Evolutionary conservation across 768 basidiomycete species (phyloP).

Genomic region (Boletus subcaerulescens): DNA sequence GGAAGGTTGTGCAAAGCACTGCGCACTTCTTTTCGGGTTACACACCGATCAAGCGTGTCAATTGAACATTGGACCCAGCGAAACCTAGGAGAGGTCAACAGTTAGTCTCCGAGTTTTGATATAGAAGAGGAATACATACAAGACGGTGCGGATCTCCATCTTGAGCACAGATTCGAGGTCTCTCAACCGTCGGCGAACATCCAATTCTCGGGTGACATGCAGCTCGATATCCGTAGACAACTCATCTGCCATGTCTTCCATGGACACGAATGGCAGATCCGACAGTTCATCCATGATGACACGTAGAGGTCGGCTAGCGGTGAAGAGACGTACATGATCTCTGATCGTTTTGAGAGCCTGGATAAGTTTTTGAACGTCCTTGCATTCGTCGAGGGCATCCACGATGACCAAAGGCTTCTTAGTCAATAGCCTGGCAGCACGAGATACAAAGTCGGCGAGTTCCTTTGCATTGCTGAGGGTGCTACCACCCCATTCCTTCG

Average conservation of each 20-base stretch:
- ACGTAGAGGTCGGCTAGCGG: not conserved
- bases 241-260: not conserved
- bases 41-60: not conserved
- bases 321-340: not conserved
- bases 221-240: not conserved
- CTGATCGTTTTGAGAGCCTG: not conserved
- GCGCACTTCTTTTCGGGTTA: not conserved
- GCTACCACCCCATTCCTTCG: not conserved
- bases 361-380: not conserved
- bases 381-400: constrained; percentile 8
- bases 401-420: not conserved
- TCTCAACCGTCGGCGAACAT: not conserved
- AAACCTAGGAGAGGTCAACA: not conserved
- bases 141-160: not conserved
- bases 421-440: not conserved
- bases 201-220: not conserved
- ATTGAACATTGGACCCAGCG: constrained; percentile 5
- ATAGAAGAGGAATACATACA: not conserved
- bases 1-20: not conserved
- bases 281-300: not conserved
- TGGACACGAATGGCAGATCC: not conserved
- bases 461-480: not conserved
- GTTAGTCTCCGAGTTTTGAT: not conserved
- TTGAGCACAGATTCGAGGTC: not conserved
- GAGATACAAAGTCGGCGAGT: not conserved